A percentile compares a stretch with the other conserved stretches of the same genome.
phyloP scores from a whole-genome alignment of 306 rosid genomes.

The Gillenia trifoliata region DNA sequence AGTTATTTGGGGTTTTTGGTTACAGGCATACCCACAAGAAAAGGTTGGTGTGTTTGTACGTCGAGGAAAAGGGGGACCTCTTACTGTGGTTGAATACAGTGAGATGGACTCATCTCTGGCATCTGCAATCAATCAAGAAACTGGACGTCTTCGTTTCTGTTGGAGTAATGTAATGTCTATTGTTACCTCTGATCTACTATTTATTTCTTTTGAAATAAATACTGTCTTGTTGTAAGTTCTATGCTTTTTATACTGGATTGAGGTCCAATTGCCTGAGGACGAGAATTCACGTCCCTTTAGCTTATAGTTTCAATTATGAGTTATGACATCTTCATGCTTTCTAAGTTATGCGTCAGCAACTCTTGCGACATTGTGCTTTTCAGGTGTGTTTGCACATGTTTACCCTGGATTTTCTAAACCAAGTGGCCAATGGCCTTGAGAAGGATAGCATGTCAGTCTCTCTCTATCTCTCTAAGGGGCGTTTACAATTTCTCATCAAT shows the following conservation, averaged over 20 bases:
- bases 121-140: constrained; percentile 81
- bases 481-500: neutral
- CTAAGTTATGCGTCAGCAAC: neutral
- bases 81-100: constrained; percentile 93
- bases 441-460: constrained; percentile 81
- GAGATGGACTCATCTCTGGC: constrained; percentile 78
- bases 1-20: constrained; percentile 16
- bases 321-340: neutral
- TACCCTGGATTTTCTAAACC: constrained; percentile 89
- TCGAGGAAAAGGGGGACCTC: constrained; percentile 95
- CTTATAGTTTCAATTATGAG: neutral
- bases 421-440: constrained; percentile 97
- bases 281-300: neutral
- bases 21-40: constrained; percentile 97
- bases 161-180: constrained; percentile 89
- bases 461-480: neutral
- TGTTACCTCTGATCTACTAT: constrained; percentile 18
- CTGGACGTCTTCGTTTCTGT: constrained; percentile 96
- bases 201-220: neutral
- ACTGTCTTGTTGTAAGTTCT: constrained; percentile 13
- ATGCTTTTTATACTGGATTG: constrained; percentile 3
- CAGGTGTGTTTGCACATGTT: constrained; percentile 99
- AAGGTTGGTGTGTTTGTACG: constrained; percentile 96
- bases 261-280: neutral
- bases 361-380: constrained; percentile 27